Percentiles rank a stretch among this genome's conserved stretches.
Conservation (phyloP, 805 yeast species). For the Wickerhamiella hasegawae region DNA sequence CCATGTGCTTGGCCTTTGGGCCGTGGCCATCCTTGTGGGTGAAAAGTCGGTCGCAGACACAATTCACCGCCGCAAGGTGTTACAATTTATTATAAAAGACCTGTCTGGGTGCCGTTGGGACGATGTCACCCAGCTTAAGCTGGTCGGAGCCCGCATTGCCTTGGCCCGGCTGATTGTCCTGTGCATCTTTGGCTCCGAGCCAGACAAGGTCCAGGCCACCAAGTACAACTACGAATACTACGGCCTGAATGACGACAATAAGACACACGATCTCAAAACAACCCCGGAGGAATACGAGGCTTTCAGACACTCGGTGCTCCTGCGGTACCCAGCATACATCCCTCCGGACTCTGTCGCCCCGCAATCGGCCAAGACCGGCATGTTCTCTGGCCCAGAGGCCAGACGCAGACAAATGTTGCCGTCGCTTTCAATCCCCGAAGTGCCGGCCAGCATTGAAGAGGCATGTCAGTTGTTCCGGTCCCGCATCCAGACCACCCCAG, state of each 20-base stretch:
- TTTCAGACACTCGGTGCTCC: slow-evolving; percentile 54
- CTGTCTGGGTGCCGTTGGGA: slow-evolving; percentile 12
- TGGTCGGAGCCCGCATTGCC: slow-evolving; percentile 5
- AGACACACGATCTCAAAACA: slow-evolving; percentile 25
- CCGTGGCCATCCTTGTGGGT: slow-evolving; percentile 1
- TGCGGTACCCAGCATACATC: slow-evolving; percentile 58
- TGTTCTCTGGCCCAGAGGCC: slow-evolving; percentile 41
- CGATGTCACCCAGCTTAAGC: slow-evolving; percentile 2
- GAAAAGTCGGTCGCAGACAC: slow-evolving; percentile 17
- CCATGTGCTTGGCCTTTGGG: slow-evolving; percentile 4
- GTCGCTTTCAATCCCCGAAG: slow-evolving; percentile 16
- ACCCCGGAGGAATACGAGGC: slow-evolving; percentile 78
- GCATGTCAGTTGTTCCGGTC: slow-evolving; percentile 54
- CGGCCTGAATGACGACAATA: slow-evolving; percentile 18
- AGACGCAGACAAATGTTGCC: slow-evolving; percentile 16
- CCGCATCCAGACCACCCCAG: slow-evolving; percentile 48
- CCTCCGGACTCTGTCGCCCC: slow-evolving; percentile 33
- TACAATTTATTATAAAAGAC: slow-evolving; percentile 3
- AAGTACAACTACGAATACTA: slow-evolving; percentile 28
- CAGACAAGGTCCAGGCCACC: slow-evolving; percentile 29
- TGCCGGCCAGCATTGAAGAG: slow-evolving; percentile 65
- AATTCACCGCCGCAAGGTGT: not conserved
- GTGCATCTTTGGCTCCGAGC: slow-evolving; percentile 46
- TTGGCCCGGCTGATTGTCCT: slow-evolving; percentile 10
- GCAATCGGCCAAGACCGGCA: slow-evolving; percentile 28